Evolutionary conservation across 768 basidiomycete species (phyloP).

Genomic region (Myochromella boudieri): DNA sequence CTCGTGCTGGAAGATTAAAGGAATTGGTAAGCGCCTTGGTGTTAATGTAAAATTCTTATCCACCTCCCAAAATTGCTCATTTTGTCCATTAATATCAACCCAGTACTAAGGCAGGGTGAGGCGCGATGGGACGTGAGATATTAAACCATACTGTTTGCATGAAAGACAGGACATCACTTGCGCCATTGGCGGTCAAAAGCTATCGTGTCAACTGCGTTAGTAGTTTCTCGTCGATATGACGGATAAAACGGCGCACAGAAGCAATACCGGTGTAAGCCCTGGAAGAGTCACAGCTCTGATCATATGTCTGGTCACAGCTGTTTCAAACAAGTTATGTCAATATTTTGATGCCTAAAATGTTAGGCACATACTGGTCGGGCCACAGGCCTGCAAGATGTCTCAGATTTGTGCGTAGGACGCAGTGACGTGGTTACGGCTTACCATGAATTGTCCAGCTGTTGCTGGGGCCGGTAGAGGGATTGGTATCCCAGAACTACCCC

Average conservation of each 20-base stretch:
- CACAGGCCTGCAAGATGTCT: slow-evolving; percentile 36
- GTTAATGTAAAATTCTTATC: not conserved
- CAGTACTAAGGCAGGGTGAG: slow-evolving; percentile 43
- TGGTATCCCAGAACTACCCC: slow-evolving; percentile 69
- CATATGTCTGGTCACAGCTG: slow-evolving; percentile 53
- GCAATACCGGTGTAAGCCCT: slow-evolving; percentile 33
- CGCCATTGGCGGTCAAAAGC: slow-evolving; percentile 60
- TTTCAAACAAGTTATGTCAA: not conserved
- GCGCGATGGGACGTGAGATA: not conserved
- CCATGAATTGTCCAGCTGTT: slow-evolving; percentile 79
- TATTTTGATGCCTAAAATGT: not conserved
- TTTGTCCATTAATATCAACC: slow-evolving; percentile 58
- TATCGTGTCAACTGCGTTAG: slow-evolving; percentile 29
- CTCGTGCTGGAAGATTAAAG: slow-evolving; percentile 49
- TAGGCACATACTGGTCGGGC: slow-evolving; percentile 14
- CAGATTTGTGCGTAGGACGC: slow-evolving; percentile 21
- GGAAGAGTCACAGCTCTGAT: slow-evolving; percentile 36
- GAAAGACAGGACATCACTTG: slow-evolving; percentile 54
- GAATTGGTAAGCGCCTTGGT: not conserved
- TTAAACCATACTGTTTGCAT: slow-evolving; percentile 43
- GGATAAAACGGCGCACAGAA: slow-evolving; percentile 20
- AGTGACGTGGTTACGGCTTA: slow-evolving; percentile 25
- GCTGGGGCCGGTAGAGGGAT: slow-evolving; percentile 59
- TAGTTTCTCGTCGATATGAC: not conserved
- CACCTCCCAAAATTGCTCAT: slow-evolving; percentile 72